A percentile compares a stretch with the other conserved stretches of the same genome.
phyloP scores from a whole-genome alignment of 2,329 filamentous ascomycete genomes.

The Aspergillus chevalieri region DNA sequence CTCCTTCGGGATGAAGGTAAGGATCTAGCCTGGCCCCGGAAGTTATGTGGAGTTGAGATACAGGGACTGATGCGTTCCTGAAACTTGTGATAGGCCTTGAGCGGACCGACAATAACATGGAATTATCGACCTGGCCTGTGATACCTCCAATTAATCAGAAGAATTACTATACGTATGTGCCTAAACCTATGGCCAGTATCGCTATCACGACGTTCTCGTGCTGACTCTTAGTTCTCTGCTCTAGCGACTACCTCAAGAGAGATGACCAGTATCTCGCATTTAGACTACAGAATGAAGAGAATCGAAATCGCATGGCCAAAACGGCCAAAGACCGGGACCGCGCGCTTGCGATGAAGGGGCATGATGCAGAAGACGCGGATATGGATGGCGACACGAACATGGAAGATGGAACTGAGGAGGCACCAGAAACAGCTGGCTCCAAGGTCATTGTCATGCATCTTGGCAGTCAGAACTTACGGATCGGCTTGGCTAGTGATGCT shows the following conservation, averaged over 20 bases:
- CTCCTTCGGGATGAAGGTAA: constrained; percentile 55
- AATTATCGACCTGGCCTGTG: constrained; percentile 87
- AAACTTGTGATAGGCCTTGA: constrained; percentile 63
- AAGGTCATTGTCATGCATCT: constrained; percentile 94
- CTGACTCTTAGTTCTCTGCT: constrained; percentile 8
- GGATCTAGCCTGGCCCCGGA: constrained; percentile 4
- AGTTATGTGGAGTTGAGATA: not conserved
- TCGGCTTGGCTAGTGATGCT: constrained; percentile 92
- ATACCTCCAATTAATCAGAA: constrained; percentile 96
- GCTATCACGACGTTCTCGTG: not conserved
- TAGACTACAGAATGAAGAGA: constrained; percentile 80
- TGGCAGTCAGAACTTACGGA: constrained; percentile 89
- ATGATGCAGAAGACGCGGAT: constrained; percentile 28
- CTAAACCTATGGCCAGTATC: not conserved
- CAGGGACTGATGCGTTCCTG: constrained; percentile 6
- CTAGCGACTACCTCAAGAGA: constrained; percentile 91
- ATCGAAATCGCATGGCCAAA: constrained; percentile 74
- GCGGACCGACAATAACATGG: constrained; percentile 97
- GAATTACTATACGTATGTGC: constrained; percentile 86
- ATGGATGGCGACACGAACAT: constrained; percentile 49
- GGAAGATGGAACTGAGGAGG: constrained; percentile 49
- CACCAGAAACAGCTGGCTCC: constrained; percentile 64
- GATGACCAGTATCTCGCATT: constrained; percentile 93
- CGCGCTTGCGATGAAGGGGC: constrained; percentile 61
- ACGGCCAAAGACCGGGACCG: constrained; percentile 82